Conservation (phyloP, 2,329 filamentous ascomycete genomes). For the Alternaria incomplexa region DNA sequence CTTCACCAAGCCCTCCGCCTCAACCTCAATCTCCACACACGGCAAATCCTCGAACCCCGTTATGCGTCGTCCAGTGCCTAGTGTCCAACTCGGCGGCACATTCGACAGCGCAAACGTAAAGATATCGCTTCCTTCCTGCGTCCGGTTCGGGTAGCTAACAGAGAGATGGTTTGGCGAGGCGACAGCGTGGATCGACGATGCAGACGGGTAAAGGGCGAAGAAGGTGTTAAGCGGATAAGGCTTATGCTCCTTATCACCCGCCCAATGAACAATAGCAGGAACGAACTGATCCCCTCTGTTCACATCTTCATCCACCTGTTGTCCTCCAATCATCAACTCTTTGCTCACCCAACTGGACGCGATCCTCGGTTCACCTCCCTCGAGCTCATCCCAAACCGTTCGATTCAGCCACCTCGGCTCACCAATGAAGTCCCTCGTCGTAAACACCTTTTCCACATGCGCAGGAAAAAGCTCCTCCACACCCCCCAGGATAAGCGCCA, state of each 20-base stretch:
- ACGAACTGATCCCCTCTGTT: conserved; percentile 41
- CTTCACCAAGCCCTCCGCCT: conserved; percentile 47
- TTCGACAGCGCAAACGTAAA: conserved; percentile 26
- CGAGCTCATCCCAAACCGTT: conserved; percentile 40
- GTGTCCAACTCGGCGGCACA: conserved; percentile 25
- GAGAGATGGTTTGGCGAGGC: conserved; percentile 38
- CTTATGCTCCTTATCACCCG: conserved; percentile 48
- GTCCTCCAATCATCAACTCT: conserved; percentile 51
- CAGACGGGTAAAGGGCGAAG: conserved; percentile 44
- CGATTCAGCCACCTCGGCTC: neutral
- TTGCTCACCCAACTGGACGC: conserved; percentile 53
- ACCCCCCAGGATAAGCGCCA: conserved; percentile 38
- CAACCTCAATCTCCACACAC: conserved; percentile 50
- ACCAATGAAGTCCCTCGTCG: neutral
- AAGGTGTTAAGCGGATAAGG: conserved; percentile 20
- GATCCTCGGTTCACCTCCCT: conserved; percentile 35
- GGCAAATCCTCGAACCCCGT: conserved; percentile 23
- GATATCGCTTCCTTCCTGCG: conserved; percentile 23
- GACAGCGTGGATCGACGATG: conserved; percentile 52
- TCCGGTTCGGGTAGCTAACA: conserved; percentile 26
- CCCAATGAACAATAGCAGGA: conserved; percentile 57
- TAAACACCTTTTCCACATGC: neutral
- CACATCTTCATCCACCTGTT: conserved; percentile 9
- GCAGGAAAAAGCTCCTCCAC: neutral
- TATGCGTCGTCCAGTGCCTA: conserved; percentile 12